Conservation (phyloP, 2,329 filamentous ascomycete species). For the Claviceps humidiphila region DNA sequence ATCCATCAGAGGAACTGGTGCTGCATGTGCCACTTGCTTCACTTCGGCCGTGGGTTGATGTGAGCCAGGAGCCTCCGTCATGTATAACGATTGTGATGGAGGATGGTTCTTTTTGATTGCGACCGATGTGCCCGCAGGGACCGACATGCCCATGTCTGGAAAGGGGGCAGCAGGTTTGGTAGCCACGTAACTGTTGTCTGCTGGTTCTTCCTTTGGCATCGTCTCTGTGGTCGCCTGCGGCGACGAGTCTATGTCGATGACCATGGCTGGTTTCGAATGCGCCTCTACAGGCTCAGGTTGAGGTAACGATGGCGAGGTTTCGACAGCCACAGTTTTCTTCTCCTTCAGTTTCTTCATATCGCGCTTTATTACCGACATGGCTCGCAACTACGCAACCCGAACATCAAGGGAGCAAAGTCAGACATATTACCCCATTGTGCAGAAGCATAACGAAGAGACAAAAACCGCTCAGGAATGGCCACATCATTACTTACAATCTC, state of each 20-base stretch:
- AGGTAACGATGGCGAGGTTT: constrained; percentile 3
- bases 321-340: constrained; percentile 12
- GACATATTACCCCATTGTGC: neutral
- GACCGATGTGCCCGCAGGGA: constrained; percentile 9
- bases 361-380: constrained; percentile 42
- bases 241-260: constrained; percentile 25
- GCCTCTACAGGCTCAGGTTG: constrained; percentile 19
- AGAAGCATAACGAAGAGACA: too few relatives aligned
- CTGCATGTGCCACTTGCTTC: constrained; percentile 12
- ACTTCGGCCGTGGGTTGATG: constrained; percentile 14
- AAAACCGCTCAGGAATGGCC: neutral
- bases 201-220: constrained; percentile 16
- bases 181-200: constrained; percentile 19
- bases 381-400: constrained; percentile 19
- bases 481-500: constrained; percentile 35
- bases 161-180: constrained; percentile 34
- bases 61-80: neutral
- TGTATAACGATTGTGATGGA: neutral
- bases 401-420: neutral
- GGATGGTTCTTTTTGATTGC: constrained; percentile 13
- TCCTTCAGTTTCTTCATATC: constrained; percentile 33
- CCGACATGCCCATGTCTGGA: constrained; percentile 37
- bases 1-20: constrained; percentile 17
- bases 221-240: constrained; percentile 13
- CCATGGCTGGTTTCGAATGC: constrained; percentile 22